Percentiles rank a stretch among this genome's conserved stretches.
These are phyloP conservation scores for Crataegus laevigata DNA, from an alignment of 306 rosid species.

Conservation along the genomic window DNA sequence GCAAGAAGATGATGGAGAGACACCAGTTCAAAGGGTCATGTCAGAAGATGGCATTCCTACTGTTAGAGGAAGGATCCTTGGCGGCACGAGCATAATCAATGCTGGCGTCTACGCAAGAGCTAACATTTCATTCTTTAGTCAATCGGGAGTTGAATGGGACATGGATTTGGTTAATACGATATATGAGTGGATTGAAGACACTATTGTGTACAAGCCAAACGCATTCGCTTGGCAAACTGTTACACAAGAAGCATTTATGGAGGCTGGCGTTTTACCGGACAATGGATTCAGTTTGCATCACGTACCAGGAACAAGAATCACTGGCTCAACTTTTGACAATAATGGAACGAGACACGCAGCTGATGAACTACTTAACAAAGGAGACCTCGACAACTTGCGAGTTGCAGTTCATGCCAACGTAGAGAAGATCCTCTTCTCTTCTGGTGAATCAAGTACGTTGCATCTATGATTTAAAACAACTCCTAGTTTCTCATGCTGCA, in stretches of 20 bases:
- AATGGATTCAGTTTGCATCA: constrained; percentile 18
- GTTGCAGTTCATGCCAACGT: constrained; percentile 18
- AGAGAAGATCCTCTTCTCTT: constrained; percentile 12
- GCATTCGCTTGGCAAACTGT: background rate
- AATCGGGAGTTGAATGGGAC: constrained; percentile 21
- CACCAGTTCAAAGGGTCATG: background rate
- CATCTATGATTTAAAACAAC: background rate
- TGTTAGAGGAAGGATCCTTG: constrained; percentile 19
- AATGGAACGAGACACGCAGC: constrained; percentile 22
- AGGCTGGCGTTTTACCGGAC: constrained; percentile 3
- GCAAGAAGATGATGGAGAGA: background rate
- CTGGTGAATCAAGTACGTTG: background rate
- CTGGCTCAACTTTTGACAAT: constrained; percentile 14
- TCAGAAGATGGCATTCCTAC: constrained; percentile 20
- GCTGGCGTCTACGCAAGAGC: constrained; percentile 19
- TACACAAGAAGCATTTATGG: background rate
- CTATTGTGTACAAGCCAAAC: background rate
- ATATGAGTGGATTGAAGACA: constrained; percentile 23
- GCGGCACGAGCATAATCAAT: constrained; percentile 24
- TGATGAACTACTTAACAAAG: constrained; percentile 20
- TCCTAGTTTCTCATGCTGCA: background rate
- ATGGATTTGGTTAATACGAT: constrained; percentile 7
- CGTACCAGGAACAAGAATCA: background rate
- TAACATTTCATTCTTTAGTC: background rate
- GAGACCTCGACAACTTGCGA: background rate